Percentiles rank a stretch among this genome's conserved stretches.
Evolutionary conservation across 2,329 filamentous ascomycete species (phyloP).

Genomic region (Trichoderma simmonsii): DNA sequence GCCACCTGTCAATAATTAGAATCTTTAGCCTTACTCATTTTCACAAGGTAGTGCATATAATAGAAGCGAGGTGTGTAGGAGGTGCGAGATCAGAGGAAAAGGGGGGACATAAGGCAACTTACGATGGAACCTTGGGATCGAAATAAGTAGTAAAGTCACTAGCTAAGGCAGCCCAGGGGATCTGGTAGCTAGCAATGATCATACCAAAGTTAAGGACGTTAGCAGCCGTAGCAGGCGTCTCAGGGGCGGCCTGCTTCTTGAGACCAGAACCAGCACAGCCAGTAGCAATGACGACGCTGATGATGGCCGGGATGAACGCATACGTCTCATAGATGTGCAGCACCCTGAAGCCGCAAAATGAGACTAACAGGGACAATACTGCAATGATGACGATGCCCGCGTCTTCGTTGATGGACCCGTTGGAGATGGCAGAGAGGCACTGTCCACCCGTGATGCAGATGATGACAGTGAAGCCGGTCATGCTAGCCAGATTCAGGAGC

Average conservation of each 20-base stretch:
- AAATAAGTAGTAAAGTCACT: conserved; percentile 62
- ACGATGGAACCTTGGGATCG: conserved; percentile 52
- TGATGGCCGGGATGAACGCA: conserved; percentile 53
- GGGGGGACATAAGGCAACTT: conserved; percentile 23
- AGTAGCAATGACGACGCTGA: conserved; percentile 53
- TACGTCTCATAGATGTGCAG: conserved; percentile 58
- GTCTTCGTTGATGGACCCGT: conserved; percentile 46
- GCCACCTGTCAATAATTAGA: conserved; percentile 29
- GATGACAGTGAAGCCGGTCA: conserved; percentile 62
- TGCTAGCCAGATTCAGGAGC: conserved; percentile 59
- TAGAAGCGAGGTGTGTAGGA: too few relatives aligned
- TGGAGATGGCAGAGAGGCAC: conserved; percentile 53
- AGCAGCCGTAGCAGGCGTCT: conserved; percentile 41
- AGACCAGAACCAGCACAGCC: conserved; percentile 53
- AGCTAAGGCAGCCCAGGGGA: conserved; percentile 58
- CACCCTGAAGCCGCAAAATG: conserved; percentile 58
- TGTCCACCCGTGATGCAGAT: conserved; percentile 60
- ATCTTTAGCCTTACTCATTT: background rate
- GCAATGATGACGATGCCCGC: conserved; percentile 61
- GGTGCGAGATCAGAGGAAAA: too few relatives aligned
- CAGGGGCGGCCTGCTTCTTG: conserved; percentile 43
- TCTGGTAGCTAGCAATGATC: conserved; percentile 61
- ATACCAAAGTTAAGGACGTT: conserved; percentile 55
- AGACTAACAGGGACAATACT: conserved; percentile 55
- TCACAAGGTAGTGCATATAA: background rate